Evolutionary conservation across 2,329 filamentous ascomycete species (phyloP), one percentile per base, ranked within the genome.

Genomic region (Neodidymelliopsis sp.): DNA sequence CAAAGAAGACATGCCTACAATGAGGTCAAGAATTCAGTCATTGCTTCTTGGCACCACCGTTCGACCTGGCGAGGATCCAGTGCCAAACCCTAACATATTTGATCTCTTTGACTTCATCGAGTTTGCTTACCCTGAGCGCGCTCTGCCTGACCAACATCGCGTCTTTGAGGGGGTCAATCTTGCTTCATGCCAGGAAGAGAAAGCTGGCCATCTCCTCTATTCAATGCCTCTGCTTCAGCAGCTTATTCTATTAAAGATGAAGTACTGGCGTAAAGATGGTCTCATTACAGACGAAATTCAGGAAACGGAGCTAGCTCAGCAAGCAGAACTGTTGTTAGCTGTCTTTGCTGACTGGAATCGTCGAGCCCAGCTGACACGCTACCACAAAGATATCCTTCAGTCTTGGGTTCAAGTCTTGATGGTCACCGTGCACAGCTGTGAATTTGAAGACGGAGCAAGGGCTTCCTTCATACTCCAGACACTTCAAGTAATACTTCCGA

Each of bases 81-180:
- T 88, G 27, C 76, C 79, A 20, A 88, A 91, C 49, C 82, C 87
- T 1, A 91, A 89, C 3, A 82, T 97, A 6, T 96, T 97, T 65
- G 91, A 97, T 57, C 81, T 97, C 16, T 94, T 96, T 63, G 94
- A 99, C 73, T 97, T 97, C 64, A 82, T 94, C 69, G 86, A 89
- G 53, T 72, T 88, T 9, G 79, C 83, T 36, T 77, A 86, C 28
- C 72, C 75, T 1, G 70, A 72, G 48, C 66, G 72, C 10, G 63
- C 75, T 31, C 66, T 80, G 2, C 71, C 81, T 2, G 84, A 85
- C 2, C 70, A 78, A 4, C 75, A 89, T 15, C 74, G 78, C 29
- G 83, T 83, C 53, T 87, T 92, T 53, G 75, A 77, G 13, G 85
- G 86, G 30, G 70, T 95, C 18, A 85, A 92, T 57, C 74, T 95